These are phyloP conservation scores for Ensete glaucum DNA, from an alignment of 176 grass and related monocot species.

Conservation along the genomic window DNA sequence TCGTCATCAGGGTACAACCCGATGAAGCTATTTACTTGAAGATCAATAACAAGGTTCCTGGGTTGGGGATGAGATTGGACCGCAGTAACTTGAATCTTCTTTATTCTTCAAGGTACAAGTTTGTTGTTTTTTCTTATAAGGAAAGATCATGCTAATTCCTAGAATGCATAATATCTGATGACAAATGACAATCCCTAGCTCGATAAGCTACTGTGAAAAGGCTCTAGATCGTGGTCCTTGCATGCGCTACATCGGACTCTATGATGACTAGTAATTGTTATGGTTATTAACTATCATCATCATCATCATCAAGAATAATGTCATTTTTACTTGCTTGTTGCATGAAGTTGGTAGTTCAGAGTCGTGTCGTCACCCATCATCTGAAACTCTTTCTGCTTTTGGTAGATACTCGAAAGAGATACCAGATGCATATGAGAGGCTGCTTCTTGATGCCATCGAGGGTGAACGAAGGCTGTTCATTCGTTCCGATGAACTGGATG, in stretches of 20 bases:
- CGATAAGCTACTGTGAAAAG: too few species aligned
- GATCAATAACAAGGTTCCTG: slow-evolving; percentile 96
- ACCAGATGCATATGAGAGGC: slow-evolving; percentile 83
- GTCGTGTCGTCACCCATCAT: background rate
- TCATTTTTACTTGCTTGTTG: too few species aligned
- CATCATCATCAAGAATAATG: too few species aligned
- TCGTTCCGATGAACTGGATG: slow-evolving; percentile 88
- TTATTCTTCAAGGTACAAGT: slow-evolving; percentile 69
- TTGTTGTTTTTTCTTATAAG: background rate
- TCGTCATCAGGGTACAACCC: slow-evolving; percentile 89
- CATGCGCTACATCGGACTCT: too few species aligned
- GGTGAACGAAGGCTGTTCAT: slow-evolving; percentile 93
- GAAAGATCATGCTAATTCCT: background rate
- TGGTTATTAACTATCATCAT: too few species aligned
- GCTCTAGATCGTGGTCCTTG: too few species aligned
- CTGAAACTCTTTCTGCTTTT: slow-evolving; percentile 11
- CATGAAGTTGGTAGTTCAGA: too few species aligned
- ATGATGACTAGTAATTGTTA: too few species aligned
- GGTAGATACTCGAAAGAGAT: slow-evolving; percentile 90
- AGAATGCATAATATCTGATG: too few species aligned
- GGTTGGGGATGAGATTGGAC: slow-evolving; percentile 80
- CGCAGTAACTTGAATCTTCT: slow-evolving; percentile 93
- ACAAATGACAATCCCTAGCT: too few species aligned
- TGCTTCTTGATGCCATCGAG: slow-evolving; percentile 82
- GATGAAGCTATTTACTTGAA: slow-evolving; percentile 92